phyloP scores from a whole-genome alignment of 768 basidiomycete genomes.

The Paxillus rubicundulus region DNA sequence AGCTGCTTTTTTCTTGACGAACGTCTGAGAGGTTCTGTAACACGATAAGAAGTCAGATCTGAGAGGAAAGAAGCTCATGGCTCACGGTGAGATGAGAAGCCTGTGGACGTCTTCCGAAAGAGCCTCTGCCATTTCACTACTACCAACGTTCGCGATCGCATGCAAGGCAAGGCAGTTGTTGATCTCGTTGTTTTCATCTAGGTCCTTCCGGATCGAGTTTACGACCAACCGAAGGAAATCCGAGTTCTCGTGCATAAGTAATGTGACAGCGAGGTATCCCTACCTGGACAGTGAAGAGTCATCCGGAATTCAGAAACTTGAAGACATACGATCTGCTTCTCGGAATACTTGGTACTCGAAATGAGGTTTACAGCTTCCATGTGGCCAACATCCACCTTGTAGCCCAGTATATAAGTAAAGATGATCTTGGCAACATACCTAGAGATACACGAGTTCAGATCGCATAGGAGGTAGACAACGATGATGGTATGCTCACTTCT shows the following conservation, averaged over 20 bases:
- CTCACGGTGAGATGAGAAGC: conserved; percentile 89
- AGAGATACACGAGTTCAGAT: conserved; percentile 14
- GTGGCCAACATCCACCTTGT: conserved; percentile 98
- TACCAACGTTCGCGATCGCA: conserved; percentile 97
- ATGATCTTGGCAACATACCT: conserved; percentile 99
- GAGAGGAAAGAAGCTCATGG: conserved; percentile 8
- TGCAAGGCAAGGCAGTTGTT: conserved; percentile 96
- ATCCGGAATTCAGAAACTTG: neutral
- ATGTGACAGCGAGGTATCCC: conserved; percentile 96
- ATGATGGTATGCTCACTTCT: conserved; percentile 59
- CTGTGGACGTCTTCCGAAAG: conserved; percentile 92
- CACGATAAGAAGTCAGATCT: conserved; percentile 12
- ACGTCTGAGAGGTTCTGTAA: conserved; percentile 83
- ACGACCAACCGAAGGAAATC: conserved; percentile 95
- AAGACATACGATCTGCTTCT: conserved; percentile 91
- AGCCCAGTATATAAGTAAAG: conserved; percentile 98
- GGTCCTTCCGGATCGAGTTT: conserved; percentile 96
- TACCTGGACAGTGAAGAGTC: conserved; percentile 30
- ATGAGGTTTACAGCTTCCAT: conserved; percentile 99
- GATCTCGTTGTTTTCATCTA: conserved; percentile 91
- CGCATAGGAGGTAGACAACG: conserved; percentile 10
- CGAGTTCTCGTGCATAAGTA: conserved; percentile 98
- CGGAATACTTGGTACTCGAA: conserved; percentile 91
- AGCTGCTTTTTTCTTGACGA: conserved; percentile 99
- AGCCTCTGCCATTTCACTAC: conserved; percentile 97